Conservation (phyloP, 495 filamentous ascomycete genomes). For the Tuber borchii region DNA sequence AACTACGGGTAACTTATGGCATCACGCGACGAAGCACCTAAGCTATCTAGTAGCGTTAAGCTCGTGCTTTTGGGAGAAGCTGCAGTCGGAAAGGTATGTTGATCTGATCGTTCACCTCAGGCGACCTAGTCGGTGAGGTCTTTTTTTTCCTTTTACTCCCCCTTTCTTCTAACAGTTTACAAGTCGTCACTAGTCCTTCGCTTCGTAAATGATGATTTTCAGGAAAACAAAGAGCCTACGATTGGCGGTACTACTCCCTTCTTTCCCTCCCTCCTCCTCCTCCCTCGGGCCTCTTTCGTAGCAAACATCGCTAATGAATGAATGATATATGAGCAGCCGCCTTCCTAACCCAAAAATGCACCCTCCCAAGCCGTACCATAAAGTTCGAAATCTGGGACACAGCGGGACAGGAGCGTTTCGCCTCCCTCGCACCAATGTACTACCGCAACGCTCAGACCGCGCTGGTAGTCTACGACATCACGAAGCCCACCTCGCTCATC, state of each 20-base stretch:
- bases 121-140: background rate
- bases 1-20: conserved; percentile 18
- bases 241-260: conserved; percentile 72
- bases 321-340: conserved; percentile 56
- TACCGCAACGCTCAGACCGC: conserved; percentile 98
- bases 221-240: conserved; percentile 99
- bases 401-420: conserved; percentile 95
- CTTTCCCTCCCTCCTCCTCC: conserved; percentile 4
- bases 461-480: conserved; percentile 98
- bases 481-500: conserved; percentile 86
- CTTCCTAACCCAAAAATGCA: conserved; percentile 97
- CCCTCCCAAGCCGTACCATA: conserved; percentile 89
- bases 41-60: conserved; percentile 98
- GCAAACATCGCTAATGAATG: conserved; percentile 8
- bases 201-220: conserved; percentile 99
- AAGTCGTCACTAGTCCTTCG: conserved; percentile 95
- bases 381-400: conserved; percentile 99
- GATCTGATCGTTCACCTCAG: background rate
- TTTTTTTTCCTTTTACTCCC: background rate
- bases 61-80: conserved; percentile 94
- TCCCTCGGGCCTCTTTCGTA: background rate
- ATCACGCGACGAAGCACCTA: conserved; percentile 51
- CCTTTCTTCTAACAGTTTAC: background rate
- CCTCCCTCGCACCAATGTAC: conserved; percentile 96
- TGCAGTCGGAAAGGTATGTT: conserved; percentile 87